These are phyloP conservation scores for Pseudozyma sp. DNA, from an alignment of 1,284 basidiomycete genomes.

Conservation along the genomic window DNA sequence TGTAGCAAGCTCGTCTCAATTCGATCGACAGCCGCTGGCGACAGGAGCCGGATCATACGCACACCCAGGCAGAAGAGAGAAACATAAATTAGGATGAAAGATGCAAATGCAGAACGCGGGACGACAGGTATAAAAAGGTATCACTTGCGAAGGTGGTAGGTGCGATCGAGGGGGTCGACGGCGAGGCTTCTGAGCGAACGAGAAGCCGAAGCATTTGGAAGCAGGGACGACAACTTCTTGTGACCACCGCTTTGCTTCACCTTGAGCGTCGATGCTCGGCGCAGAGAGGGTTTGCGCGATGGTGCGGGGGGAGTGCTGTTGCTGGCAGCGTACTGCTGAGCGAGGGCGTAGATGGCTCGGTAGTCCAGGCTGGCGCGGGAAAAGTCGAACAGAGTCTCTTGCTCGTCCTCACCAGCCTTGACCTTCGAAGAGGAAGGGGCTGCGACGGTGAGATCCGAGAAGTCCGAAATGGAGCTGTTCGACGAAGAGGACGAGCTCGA, in stretches of 20 bases:
- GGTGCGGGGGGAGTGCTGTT: not conserved
- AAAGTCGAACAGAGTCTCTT: constrained; percentile 34
- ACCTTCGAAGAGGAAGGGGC: not conserved
- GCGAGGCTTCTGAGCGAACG: not conserved
- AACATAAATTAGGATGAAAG: not conserved
- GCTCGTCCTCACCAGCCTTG: not conserved
- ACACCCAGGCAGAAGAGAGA: not conserved
- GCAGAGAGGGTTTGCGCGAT: not conserved
- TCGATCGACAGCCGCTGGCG: too few relatives aligned
- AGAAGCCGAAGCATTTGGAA: not conserved
- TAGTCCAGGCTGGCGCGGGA: constrained; percentile 15
- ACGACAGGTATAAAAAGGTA: not conserved
- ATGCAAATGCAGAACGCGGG: not conserved
- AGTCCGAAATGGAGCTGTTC: constrained; percentile 22
- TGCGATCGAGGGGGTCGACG: constrained; percentile 10
- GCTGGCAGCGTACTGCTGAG: constrained; percentile 10
- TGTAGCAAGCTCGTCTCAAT: too few relatives aligned
- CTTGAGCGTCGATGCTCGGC: not conserved
- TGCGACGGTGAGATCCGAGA: constrained; percentile 10
- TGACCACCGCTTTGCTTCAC: not conserved
- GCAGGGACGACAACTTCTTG: not conserved
- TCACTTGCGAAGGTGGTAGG: constrained; percentile 14
- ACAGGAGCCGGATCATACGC: too few relatives aligned
- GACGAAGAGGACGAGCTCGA: constrained; percentile 15
- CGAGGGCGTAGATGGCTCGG: constrained; percentile 6